phyloP scores from a whole-genome alignment of 495 filamentous ascomycete species.

The Chaetomidium leptoderma region DNA sequence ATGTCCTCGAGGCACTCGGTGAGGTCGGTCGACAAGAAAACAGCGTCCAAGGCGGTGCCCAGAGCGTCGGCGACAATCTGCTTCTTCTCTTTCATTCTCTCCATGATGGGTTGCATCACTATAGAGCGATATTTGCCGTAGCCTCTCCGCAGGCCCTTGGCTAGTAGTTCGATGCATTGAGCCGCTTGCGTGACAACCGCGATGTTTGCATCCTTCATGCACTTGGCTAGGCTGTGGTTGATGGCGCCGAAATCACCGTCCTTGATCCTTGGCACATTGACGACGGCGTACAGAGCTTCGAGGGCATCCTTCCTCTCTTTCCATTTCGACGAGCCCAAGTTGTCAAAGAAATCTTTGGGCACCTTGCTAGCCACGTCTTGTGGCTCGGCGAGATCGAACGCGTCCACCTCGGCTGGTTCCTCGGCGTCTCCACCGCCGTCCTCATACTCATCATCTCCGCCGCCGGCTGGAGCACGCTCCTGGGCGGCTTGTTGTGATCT shows the following conservation, averaged over 20 bases:
- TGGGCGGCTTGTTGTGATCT: constrained; percentile 81
- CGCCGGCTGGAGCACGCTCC: constrained; percentile 58
- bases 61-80: constrained; percentile 81
- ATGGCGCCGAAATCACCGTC: constrained; percentile 86
- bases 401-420: constrained; percentile 68
- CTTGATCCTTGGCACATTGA: constrained; percentile 89
- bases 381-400: constrained; percentile 84
- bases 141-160: constrained; percentile 73
- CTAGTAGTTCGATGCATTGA: constrained; percentile 89
- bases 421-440: constrained; percentile 60
- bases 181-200: constrained; percentile 90
- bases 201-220: constrained; percentile 98
- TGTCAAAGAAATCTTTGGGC: constrained; percentile 74
- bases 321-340: constrained; percentile 87
- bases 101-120: constrained; percentile 83
- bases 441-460: constrained; percentile 53
- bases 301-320: constrained; percentile 95
- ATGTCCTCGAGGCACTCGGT: constrained; percentile 87
- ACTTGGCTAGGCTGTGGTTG: constrained; percentile 76
- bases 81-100: constrained; percentile 97
- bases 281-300: constrained; percentile 68
- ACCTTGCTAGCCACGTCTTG: constrained; percentile 84
- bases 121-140: constrained; percentile 76
- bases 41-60: constrained; percentile 76
- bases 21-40: constrained; percentile 73